Conservation (phyloP, 2,329 filamentous ascomycete genomes). For the Hirsutella thompsonii region DNA sequence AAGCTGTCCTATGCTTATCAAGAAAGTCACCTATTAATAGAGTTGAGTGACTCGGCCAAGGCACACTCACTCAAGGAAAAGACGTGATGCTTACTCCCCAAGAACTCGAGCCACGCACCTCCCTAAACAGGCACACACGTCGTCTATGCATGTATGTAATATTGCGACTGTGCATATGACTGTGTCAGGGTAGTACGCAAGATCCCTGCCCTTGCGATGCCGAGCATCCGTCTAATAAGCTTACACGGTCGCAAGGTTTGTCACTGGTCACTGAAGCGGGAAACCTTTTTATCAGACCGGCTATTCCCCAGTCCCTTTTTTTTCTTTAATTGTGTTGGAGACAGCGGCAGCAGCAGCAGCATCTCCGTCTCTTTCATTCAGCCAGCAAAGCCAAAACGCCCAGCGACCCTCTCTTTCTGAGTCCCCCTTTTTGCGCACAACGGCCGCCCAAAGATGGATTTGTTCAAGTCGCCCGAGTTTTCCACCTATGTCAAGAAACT, state of each 20-base stretch:
- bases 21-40: too few relatives aligned
- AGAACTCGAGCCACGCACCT: not conserved
- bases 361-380: too few relatives aligned
- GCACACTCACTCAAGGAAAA: too few relatives aligned
- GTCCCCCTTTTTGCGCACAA: not conserved
- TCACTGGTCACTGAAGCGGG: not conserved
- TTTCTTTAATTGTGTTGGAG: too few relatives aligned
- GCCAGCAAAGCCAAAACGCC: not conserved
- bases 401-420: not conserved
- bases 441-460: constrained; percentile 4
- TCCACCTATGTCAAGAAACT: constrained; percentile 7
- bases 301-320: too few relatives aligned
- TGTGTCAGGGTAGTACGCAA: not conserved
- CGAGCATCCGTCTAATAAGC: not conserved
- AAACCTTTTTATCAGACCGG: not conserved
- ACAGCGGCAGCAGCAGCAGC: too few relatives aligned
- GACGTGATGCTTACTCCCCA: too few relatives aligned
- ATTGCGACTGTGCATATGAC: not conserved
- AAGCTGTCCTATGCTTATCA: too few relatives aligned
- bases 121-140: not conserved
- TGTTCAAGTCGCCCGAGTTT: constrained; percentile 6
- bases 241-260: not conserved
- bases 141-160: not conserved
- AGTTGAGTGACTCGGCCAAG: too few relatives aligned
- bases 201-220: not conserved